phyloP scores from a whole-genome alignment of 148 eudicot genomes.

The Gaultheria prostrata region DNA sequence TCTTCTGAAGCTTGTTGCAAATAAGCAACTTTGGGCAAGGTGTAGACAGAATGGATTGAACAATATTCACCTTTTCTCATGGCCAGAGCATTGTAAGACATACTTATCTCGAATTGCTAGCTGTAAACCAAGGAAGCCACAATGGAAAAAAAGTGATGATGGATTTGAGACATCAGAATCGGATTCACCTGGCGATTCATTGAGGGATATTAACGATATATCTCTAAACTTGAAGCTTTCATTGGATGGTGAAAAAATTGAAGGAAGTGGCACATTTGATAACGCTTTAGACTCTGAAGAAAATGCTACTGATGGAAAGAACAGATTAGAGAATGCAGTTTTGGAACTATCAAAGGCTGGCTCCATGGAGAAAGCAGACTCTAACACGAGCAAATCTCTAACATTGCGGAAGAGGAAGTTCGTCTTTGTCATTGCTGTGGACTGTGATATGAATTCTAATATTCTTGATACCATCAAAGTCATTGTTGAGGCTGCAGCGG shows the following conservation, averaged over 20 bases:
- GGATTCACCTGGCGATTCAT: constrained; percentile 81
- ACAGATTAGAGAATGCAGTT: constrained; percentile 57
- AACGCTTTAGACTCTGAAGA: constrained; percentile 35
- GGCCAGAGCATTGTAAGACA: constrained; percentile 90
- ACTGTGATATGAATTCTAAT: constrained; percentile 41
- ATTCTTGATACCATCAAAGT: constrained; percentile 42
- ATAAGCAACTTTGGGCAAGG: constrained; percentile 79
- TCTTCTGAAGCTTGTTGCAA: constrained; percentile 82
- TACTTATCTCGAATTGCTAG: constrained; percentile 64
- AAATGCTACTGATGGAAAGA: constrained; percentile 26
- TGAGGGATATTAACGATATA: constrained; percentile 77
- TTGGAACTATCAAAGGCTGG: constrained; percentile 46
- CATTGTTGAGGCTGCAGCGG: constrained; percentile 50
- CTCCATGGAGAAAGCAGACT: constrained; percentile 46
- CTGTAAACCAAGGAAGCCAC: constrained; percentile 82
- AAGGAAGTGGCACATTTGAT: constrained; percentile 36
- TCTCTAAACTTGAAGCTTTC: constrained; percentile 81
- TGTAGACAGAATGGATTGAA: constrained; percentile 78
- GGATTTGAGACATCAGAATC: constrained; percentile 48
- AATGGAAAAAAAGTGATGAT: constrained; percentile 64
- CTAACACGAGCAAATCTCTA: constrained; percentile 42
- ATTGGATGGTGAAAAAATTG: constrained; percentile 66
- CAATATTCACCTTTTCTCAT: constrained; percentile 84
- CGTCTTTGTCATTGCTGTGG: constrained; percentile 68
- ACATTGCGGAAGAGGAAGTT: constrained; percentile 61